Evolutionary conservation across 805 yeast species (phyloP).

Genomic region (Nakazawaea holstii): DNA sequence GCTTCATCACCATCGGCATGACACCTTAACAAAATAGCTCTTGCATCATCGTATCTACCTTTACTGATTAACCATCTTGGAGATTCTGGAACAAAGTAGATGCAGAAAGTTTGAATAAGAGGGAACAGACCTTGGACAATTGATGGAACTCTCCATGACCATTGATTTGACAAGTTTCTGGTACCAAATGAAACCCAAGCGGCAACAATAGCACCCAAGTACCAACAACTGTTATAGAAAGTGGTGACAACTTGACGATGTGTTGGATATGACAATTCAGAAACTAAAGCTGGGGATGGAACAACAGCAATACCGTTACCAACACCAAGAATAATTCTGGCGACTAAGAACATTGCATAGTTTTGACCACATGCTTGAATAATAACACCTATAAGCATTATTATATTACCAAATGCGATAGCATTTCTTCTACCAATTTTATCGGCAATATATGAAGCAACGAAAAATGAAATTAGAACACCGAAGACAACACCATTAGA

Average conservation of each 20-base stretch:
- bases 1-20: constrained; percentile 32
- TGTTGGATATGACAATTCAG: constrained; percentile 46
- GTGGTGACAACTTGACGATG: constrained; percentile 37
- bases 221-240: constrained; percentile 36
- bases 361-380: constrained; percentile 41
- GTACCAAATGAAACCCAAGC: constrained; percentile 43
- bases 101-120: constrained; percentile 28
- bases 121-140: constrained; percentile 46
- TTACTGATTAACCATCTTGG: constrained; percentile 35
- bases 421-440: constrained; percentile 38
- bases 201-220: constrained; percentile 38
- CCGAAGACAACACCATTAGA: constrained; percentile 34
- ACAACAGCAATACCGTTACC: constrained; percentile 38
- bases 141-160: constrained; percentile 54
- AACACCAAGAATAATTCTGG: constrained; percentile 44
- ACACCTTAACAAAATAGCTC: constrained; percentile 24
- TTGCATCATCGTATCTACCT: constrained; percentile 31
- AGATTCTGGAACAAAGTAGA: constrained; percentile 37
- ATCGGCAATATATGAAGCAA: constrained; percentile 26
- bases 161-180: constrained; percentile 23
- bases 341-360: constrained; percentile 29
- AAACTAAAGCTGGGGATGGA: constrained; percentile 40
- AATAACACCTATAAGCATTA: constrained; percentile 50
- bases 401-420: constrained; percentile 44
- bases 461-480: constrained; percentile 22